These are phyloP conservation scores for Paecilomyces sp. DNA, from an alignment of 2,329 filamentous ascomycete species.

Conservation along the genomic window DNA sequence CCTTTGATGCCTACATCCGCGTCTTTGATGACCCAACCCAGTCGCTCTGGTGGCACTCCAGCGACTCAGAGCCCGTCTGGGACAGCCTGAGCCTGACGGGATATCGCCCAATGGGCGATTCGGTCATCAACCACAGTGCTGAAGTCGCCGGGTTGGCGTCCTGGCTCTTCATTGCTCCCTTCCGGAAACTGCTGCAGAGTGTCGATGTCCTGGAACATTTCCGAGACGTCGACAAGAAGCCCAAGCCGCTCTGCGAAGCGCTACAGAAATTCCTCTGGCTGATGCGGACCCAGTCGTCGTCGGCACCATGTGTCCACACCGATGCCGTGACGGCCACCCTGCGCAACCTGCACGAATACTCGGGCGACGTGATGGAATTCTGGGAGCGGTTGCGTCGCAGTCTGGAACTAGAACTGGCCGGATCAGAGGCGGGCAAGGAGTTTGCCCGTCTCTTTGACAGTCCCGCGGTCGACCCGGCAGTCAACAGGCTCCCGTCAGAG, in stretches of 20 bases:
- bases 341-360: slow-evolving; percentile 36
- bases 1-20: slow-evolving; percentile 56
- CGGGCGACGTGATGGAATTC: slow-evolving; percentile 47
- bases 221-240: slow-evolving; percentile 38
- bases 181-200: slow-evolving; percentile 49
- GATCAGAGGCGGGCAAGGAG: slow-evolving; percentile 32
- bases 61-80: slow-evolving; percentile 47
- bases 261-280: slow-evolving; percentile 47
- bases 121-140: slow-evolving; percentile 37
- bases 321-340: slow-evolving; percentile 34
- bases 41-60: slow-evolving; percentile 55
- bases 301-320: slow-evolving; percentile 33
- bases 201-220: slow-evolving; percentile 41
- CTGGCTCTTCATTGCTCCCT: slow-evolving; percentile 53
- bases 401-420: slow-evolving; percentile 46
- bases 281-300: slow-evolving; percentile 39
- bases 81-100: slow-evolving; percentile 52
- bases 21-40: slow-evolving; percentile 54
- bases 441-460: slow-evolving; percentile 44
- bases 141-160: slow-evolving; percentile 51
- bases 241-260: slow-evolving; percentile 45
- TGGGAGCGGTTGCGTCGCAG: slow-evolving; percentile 49
- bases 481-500: slow-evolving; percentile 28
- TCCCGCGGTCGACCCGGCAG: slow-evolving; percentile 19
- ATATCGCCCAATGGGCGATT: slow-evolving; percentile 45